These are phyloP conservation scores for Pyricularia sp. DNA, from an alignment of 2,329 filamentous ascomycete species.

Conservation along the genomic window DNA sequence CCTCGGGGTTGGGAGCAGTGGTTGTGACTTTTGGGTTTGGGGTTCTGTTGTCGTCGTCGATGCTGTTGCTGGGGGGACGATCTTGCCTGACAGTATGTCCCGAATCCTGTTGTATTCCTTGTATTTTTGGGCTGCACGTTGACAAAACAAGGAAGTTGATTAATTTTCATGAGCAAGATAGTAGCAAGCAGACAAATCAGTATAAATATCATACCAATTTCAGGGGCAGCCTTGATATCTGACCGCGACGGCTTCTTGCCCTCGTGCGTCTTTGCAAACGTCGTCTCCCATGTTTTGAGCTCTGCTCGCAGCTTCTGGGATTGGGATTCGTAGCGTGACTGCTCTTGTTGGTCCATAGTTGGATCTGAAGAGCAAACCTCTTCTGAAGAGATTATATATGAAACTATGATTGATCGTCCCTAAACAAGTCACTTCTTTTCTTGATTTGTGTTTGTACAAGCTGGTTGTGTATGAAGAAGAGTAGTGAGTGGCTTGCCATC, in stretches of 20 bases:
- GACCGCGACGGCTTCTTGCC: conserved; percentile 62
- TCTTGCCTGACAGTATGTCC: conserved; percentile 47
- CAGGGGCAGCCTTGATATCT: conserved; percentile 67
- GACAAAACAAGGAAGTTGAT: background rate
- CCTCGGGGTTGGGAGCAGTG: conserved; percentile 19
- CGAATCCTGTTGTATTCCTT: conserved; percentile 64
- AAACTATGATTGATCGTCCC: background rate
- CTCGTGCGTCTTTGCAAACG: conserved; percentile 51
- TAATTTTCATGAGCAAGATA: background rate
- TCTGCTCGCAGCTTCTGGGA: conserved; percentile 52
- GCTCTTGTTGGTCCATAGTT: conserved; percentile 37
- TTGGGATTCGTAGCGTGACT: conserved; percentile 35
- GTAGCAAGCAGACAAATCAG: background rate
- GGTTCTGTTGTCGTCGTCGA: background rate
- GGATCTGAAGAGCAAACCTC: background rate
- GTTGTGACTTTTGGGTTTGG: conserved; percentile 15
- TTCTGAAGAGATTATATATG: background rate
- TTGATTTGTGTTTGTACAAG: background rate
- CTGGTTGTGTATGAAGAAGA: background rate
- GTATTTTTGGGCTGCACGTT: conserved; percentile 58
- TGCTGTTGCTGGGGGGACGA: conserved; percentile 21
- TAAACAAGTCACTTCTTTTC: background rate
- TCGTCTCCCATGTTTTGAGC: conserved; percentile 65
- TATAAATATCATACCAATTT: conserved; percentile 51
- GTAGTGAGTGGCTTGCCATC: background rate